A percentile compares a stretch with the other conserved stretches of the same genome.
Evolutionary conservation across 1,284 basidiomycete species (phyloP).

Genomic region (Ustilago vetiveriae): DNA sequence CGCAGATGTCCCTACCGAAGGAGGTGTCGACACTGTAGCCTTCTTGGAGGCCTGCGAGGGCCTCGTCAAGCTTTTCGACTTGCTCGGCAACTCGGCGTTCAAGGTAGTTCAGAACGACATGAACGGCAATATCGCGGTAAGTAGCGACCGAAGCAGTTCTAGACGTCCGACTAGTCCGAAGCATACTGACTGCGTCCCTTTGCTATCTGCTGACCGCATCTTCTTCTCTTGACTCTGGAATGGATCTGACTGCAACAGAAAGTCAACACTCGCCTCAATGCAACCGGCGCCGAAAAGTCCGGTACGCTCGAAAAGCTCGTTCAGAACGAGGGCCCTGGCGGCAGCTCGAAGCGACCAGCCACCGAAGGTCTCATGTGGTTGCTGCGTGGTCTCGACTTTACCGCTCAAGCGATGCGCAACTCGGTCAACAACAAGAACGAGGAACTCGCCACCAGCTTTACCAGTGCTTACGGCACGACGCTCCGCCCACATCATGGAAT

Average conservation of each 20-base stretch:
- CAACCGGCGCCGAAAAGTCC: constrained; percentile 72
- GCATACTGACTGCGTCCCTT: too few relatives aligned
- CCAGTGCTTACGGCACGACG: constrained; percentile 81
- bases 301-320: constrained; percentile 86
- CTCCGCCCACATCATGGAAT: constrained; percentile 89
- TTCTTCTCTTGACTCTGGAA: too few relatives aligned
- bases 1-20: constrained; percentile 82
- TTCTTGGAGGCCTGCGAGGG: constrained; percentile 92
- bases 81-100: constrained; percentile 89
- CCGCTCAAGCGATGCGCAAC: constrained; percentile 81
- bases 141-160: too few relatives aligned
- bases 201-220: too few relatives aligned
- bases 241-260: constrained; percentile 49
- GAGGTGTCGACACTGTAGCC: constrained; percentile 85
- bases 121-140: constrained; percentile 82
- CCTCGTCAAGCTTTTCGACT: constrained; percentile 91
- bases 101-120: constrained; percentile 85
- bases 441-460: constrained; percentile 82
- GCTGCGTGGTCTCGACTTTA: constrained; percentile 88
- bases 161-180: too few relatives aligned
- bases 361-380: constrained; percentile 95
- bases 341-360: constrained; percentile 83
- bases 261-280: constrained; percentile 79
- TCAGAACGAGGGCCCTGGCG: constrained; percentile 78
- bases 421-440: constrained; percentile 76